Percentiles rank a stretch among this genome's conserved stretches.
These are phyloP conservation scores for Boletus fagicola DNA, from an alignment of 768 basidiomycete species.

Conservation along the genomic window DNA sequence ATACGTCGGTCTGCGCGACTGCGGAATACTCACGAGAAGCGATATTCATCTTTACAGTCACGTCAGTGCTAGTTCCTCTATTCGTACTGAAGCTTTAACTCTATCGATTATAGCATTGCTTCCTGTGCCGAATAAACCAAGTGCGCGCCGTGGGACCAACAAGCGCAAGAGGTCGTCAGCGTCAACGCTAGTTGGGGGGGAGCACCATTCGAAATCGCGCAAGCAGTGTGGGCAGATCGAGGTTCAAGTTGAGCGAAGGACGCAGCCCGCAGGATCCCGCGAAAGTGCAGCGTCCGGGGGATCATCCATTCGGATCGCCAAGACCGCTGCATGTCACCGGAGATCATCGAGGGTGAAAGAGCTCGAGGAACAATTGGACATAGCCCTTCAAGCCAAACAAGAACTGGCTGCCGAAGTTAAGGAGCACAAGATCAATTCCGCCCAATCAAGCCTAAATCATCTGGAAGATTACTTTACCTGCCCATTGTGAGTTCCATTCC, in stretches of 20 bases:
- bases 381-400: conserved; percentile 41
- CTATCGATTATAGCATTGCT: conserved; percentile 8
- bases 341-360: conserved; percentile 39
- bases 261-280: neutral
- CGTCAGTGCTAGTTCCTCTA: conserved; percentile 14
- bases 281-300: neutral
- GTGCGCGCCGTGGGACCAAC: neutral
- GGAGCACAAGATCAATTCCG: conserved; percentile 34
- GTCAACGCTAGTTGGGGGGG: neutral
- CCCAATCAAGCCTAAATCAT: conserved; percentile 44
- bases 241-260: neutral
- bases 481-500: conserved; percentile 46
- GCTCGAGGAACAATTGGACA: conserved; percentile 41
- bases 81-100: conserved; percentile 1
- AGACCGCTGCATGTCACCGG: conserved; percentile 31
- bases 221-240: conserved; percentile 15
- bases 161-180: conserved; percentile 11
- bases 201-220: conserved; percentile 5
- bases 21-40: neutral
- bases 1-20: conserved; percentile 28
- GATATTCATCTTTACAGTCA: conserved; percentile 1
- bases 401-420: conserved; percentile 42
- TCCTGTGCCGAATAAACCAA: neutral
- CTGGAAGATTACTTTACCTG: conserved; percentile 67
- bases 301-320: neutral